A percentile compares a stretch with the other conserved stretches of the same genome.
Conservation (phyloP, 371 early-diverging fungal species). For the Mucor indicus region DNA sequence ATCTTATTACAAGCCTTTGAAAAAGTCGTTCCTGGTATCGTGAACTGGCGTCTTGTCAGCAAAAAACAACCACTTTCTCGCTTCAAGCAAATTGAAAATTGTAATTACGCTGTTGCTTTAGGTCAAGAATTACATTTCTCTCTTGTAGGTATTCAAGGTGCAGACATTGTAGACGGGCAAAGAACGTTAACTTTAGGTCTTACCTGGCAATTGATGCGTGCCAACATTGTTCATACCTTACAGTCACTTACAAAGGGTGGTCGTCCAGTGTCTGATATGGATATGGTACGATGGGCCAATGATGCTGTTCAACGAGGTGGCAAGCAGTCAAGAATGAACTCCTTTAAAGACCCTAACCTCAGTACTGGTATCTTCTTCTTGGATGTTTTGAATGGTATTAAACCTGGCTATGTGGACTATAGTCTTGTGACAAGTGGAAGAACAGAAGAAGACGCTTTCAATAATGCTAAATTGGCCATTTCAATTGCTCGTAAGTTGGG, state of each 20-base stretch:
- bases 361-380: slow-evolving; percentile 76
- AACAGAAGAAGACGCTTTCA: slow-evolving; percentile 79
- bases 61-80: slow-evolving; percentile 62
- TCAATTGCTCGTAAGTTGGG: slow-evolving; percentile 97
- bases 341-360: slow-evolving; percentile 79
- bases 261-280: slow-evolving; percentile 77
- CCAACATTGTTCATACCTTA: slow-evolving; percentile 86
- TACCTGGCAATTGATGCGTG: slow-evolving; percentile 96
- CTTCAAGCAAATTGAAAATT: slow-evolving; percentile 96
- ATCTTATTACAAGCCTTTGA: slow-evolving; percentile 87
- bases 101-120: slow-evolving; percentile 82
- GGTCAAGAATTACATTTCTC: slow-evolving; percentile 82
- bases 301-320: slow-evolving; percentile 60
- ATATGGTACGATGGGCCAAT: slow-evolving; percentile 93
- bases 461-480: slow-evolving; percentile 94
- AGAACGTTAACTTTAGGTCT: slow-evolving; percentile 78
- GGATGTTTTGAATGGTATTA: slow-evolving; percentile 83
- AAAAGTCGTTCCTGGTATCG: slow-evolving; percentile 79
- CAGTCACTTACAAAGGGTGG: slow-evolving; percentile 75
- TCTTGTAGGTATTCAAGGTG: slow-evolving; percentile 89
- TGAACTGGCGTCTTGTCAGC: slow-evolving; percentile 87
- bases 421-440: slow-evolving; percentile 70
- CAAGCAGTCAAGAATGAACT: slow-evolving; percentile 61
- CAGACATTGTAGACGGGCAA: slow-evolving; percentile 86
- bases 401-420: slow-evolving; percentile 85